Evolutionary conservation across 345 rosid species (phyloP).

Genomic region (Brassica nigra): DNA sequence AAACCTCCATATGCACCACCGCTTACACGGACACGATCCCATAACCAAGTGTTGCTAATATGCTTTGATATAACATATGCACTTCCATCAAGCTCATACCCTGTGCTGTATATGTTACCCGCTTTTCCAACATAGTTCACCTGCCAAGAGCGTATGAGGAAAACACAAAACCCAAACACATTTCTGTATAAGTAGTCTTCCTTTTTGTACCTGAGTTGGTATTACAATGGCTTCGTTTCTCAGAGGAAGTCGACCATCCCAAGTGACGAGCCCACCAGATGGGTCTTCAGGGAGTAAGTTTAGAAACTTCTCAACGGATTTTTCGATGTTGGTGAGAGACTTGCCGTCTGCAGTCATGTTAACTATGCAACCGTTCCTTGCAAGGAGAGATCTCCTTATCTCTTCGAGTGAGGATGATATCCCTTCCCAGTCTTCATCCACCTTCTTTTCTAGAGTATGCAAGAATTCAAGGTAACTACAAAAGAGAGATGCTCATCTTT

Average conservation of each 20-base stretch:
- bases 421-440: slow-evolving; percentile 86
- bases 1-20: slow-evolving; percentile 99
- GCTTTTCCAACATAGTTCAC: slow-evolving; percentile 98
- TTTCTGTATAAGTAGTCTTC: too few species aligned
- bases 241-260: slow-evolving; percentile 65
- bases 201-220: slow-evolving; percentile 78
- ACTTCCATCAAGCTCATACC: slow-evolving; percentile 85
- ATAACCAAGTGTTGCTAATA: slow-evolving; percentile 91
- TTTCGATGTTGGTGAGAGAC: slow-evolving; percentile 60
- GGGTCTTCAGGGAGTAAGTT: slow-evolving; percentile 78
- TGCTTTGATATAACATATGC: slow-evolving; percentile 88
- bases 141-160: slow-evolving; percentile 40
- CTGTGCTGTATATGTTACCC: slow-evolving; percentile 71
- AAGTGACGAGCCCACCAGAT: slow-evolving; percentile 45
- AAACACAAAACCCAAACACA: too few species aligned
- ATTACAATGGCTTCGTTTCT: slow-evolving; percentile 88
- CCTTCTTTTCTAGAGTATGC: slow-evolving; percentile 70
- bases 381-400: slow-evolving; percentile 74
- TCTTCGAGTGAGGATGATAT: slow-evolving; percentile 89
- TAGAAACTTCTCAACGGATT: slow-evolving; percentile 71
- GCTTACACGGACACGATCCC: slow-evolving; percentile 96
- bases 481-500: too few species aligned
- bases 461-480: slow-evolving; percentile 85
- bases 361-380: slow-evolving; percentile 74
- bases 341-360: slow-evolving; percentile 90